Evolutionary conservation across 106 monocot species (phyloP), one percentile per base, ranked within the genome.

Genomic region (Platanthera guangdongensis): DNA sequence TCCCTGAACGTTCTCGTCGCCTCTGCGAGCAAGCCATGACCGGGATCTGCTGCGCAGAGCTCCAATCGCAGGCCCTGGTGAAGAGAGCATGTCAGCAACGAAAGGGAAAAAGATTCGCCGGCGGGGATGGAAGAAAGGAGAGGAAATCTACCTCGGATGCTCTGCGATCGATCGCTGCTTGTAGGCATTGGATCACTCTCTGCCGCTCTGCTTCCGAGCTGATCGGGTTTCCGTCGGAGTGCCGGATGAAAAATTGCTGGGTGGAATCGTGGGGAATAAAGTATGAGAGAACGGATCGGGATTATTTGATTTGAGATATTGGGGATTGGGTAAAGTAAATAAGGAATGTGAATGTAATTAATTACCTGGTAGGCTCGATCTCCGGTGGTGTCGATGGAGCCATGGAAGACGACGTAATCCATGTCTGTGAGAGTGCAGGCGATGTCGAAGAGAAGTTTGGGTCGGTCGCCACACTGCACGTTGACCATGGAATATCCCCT

Each of bases 331-430:
- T 16, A 16, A 72, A 22, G 9, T 15, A 73, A 60, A 6, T 8
- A 47, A 72, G 6, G 39, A 39, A 39, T 3, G 39, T 39, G 39
- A 39, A 39, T 39, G 39, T 39, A 39, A 39, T 57, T 7, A 18
- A 18, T 57, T 80, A 95, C 95, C 84, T 88, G 88, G 70, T 79
- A 76, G 22, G 95, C 88, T 50, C 80, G 82, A 81, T 91, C 93
- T 25, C 57, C 86, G n/a, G 59, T 51, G 18, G 93, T 97, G 68
- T 86, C 89, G 51, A 93, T 74, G 28, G 86, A 91, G 63, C 93
- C 96, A 73, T 97, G 96, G 80, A 89, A 91, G 10, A 97, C 87
- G 14, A 91, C 91, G 50, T 97, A 97, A 60, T 91, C 83, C 96
- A 97, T 87, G 71, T 93, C 93, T 2, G 91, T 97, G 46, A 97